Percentiles rank a stretch among this genome's conserved stretches.
Evolutionary conservation across 768 basidiomycete species (phyloP).

Genomic region (Russula compacta): DNA sequence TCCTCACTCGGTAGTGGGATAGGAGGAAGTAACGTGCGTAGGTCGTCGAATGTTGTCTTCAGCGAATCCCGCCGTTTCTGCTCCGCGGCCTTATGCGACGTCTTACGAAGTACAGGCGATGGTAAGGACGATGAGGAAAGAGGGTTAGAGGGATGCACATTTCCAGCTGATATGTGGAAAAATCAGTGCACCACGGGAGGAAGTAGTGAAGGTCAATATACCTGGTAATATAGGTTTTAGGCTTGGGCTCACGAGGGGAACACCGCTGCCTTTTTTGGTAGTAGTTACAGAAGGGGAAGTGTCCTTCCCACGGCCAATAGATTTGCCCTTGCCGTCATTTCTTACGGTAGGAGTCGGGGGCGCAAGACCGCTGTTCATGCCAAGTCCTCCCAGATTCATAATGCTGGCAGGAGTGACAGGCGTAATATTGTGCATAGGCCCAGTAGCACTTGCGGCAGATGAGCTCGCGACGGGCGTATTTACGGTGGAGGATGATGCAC

Average conservation of each 20-base stretch:
- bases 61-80: slow-evolving; percentile 95
- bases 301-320: slow-evolving; percentile 13
- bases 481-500: neutral
- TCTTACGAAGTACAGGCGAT: slow-evolving; percentile 47
- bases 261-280: slow-evolving; percentile 26
- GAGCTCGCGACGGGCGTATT: slow-evolving; percentile 1
- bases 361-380: slow-evolving; percentile 39
- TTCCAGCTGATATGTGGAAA: slow-evolving; percentile 27
- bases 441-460: slow-evolving; percentile 6
- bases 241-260: slow-evolving; percentile 39
- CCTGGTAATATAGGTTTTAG: slow-evolving; percentile 71
- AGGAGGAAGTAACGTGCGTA: slow-evolving; percentile 76
- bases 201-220: slow-evolving; percentile 25
- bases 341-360: slow-evolving; percentile 24
- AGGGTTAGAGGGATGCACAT: slow-evolving; percentile 24
- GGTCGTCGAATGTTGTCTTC: slow-evolving; percentile 86
- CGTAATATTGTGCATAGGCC: slow-evolving; percentile 33
- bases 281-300: neutral
- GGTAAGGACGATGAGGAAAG: slow-evolving; percentile 22
- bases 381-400: slow-evolving; percentile 74
- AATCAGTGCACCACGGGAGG: slow-evolving; percentile 9
- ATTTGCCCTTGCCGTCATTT: slow-evolving; percentile 17
- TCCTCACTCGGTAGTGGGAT: slow-evolving; percentile 77
- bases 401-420: slow-evolving; percentile 90
- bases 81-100: slow-evolving; percentile 92